These are phyloP conservation scores for Neurospora sp. DNA, from an alignment of 495 filamentous ascomycete genomes.

Conservation along the genomic window DNA sequence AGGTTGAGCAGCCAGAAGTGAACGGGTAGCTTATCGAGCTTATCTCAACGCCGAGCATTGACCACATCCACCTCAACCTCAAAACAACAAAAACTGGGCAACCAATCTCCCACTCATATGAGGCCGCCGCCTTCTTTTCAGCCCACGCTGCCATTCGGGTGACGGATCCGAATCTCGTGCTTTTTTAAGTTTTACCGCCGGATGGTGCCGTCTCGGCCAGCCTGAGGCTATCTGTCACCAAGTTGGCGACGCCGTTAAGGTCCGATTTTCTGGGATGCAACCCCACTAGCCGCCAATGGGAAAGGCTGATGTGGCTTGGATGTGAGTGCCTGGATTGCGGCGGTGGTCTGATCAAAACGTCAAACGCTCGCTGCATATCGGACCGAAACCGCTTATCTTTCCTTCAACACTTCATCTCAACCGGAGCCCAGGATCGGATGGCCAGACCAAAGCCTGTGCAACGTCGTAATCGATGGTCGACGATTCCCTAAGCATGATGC, in stretches of 20 bases:
- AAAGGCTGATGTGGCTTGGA: background rate
- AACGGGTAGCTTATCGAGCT: background rate
- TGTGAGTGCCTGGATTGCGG: background rate
- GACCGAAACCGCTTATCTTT: background rate
- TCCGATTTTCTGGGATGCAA: background rate
- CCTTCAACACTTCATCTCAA: background rate
- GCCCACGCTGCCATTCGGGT: background rate
- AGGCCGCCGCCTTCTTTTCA: background rate
- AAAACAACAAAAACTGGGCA: background rate
- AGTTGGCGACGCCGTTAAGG: background rate
- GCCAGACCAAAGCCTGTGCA: background rate
- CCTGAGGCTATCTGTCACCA: background rate
- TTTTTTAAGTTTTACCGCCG: background rate
- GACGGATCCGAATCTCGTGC: background rate
- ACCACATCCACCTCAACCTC: background rate
- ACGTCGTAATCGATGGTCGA: background rate
- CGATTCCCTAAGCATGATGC: background rate
- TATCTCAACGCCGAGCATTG: background rate
- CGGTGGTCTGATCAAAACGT: background rate
- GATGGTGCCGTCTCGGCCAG: background rate
- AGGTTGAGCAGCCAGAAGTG: background rate
- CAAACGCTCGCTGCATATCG: background rate
- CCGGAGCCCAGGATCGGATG: background rate
- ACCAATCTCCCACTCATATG: background rate
- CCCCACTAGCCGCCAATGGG: background rate